Conservation (phyloP, 2,329 filamentous ascomycete genomes). For the Pseudogymnoascus sp. region DNA sequence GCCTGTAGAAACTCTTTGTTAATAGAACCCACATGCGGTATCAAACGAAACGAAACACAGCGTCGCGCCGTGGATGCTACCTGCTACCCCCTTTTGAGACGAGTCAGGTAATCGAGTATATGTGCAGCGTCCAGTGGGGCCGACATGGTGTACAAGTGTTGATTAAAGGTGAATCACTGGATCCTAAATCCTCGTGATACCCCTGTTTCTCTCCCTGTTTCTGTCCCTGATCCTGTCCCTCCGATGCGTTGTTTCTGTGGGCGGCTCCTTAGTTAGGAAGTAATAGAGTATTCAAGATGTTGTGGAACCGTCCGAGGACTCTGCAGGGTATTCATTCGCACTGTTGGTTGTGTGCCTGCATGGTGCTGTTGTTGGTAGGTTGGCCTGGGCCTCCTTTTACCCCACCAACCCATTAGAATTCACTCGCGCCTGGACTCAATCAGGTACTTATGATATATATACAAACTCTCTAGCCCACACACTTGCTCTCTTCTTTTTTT, state of each 20-base stretch:
- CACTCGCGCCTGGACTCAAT: not conserved
- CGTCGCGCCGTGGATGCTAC: not conserved
- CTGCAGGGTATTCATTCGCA: not conserved
- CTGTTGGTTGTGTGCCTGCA: not conserved
- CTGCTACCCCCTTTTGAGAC: not conserved
- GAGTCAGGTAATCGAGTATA: not conserved
- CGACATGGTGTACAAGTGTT: not conserved
- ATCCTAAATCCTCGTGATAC: not conserved
- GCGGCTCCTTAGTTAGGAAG: not conserved
- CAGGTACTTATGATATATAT: conserved; percentile 6
- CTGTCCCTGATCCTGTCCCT: not conserved
- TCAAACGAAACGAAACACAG: conserved; percentile 9
- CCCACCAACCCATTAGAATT: conserved; percentile 4
- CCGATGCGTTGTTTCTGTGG: not conserved
- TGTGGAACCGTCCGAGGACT: not conserved
- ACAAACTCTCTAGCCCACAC: not conserved
- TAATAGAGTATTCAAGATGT: not conserved
- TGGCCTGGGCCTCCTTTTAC: not conserved
- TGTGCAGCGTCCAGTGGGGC: not conserved
- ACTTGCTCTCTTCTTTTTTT: not conserved
- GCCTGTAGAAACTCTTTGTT: conserved; percentile 2
- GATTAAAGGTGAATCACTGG: conserved; percentile 8
- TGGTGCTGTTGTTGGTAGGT: not conserved
- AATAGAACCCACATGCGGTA: not conserved
- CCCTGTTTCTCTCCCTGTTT: not conserved